Evolutionary conservation across 306 rosid genomes (phyloP).

Genomic region (Trifolium repens): DNA sequence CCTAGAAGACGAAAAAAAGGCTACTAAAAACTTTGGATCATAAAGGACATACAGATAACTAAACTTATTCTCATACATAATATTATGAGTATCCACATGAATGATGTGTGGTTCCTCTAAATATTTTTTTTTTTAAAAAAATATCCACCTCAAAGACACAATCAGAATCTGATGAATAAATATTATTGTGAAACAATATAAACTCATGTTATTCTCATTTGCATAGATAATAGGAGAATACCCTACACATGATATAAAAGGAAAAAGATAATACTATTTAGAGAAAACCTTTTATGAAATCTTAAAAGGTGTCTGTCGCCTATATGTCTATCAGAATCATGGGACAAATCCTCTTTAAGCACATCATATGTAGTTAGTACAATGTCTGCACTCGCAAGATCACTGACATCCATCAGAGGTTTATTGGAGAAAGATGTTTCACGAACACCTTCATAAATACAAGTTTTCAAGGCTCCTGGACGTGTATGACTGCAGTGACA

Average conservation of each 20-base stretch:
- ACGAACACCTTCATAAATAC: constrained; percentile 82
- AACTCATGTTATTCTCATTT: constrained; percentile 21
- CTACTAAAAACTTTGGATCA: constrained; percentile 29
- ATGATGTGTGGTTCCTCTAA: constrained; percentile 1
- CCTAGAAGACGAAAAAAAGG: constrained; percentile 50
- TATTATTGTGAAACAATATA: not conserved
- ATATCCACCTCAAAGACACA: constrained; percentile 16
- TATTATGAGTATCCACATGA: constrained; percentile 2
- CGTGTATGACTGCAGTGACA: constrained; percentile 71
- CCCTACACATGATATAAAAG: constrained; percentile 22
- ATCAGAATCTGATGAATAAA: constrained; percentile 23
- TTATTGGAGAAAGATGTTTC: constrained; percentile 65
- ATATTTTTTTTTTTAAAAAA: constrained; percentile 2
- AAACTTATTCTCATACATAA: constrained; percentile 5
- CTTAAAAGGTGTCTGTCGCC: constrained; percentile 91
- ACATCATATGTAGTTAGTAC: constrained; percentile 91
- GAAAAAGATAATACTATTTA: constrained; percentile 31
- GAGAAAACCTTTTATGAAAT: constrained; percentile 83
- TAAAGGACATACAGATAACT: constrained; percentile 4
- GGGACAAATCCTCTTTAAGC: constrained; percentile 91
- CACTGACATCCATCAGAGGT: constrained; percentile 61
- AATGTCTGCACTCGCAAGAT: constrained; percentile 77
- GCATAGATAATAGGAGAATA: constrained; percentile 13
- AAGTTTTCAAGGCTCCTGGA: constrained; percentile 81
- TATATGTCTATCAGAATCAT: constrained; percentile 89